Base-by-base conservation (phyloP, 2,329 filamentous ascomycete species). In the Chrysoporthe puriensis region DNA sequence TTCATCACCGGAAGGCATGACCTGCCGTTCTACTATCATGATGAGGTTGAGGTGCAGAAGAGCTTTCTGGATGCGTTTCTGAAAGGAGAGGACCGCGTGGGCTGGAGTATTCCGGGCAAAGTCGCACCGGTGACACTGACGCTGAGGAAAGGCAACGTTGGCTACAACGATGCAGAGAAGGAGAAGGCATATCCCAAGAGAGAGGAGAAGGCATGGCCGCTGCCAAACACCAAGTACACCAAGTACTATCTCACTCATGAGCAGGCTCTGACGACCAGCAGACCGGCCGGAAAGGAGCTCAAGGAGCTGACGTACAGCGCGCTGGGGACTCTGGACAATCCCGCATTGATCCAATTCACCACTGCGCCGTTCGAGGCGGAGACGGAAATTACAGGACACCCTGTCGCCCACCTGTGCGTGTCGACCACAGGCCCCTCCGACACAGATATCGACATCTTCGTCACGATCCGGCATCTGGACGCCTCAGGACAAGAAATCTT, bases 1-100 rank as follows among this genome's bases (percentile, higher is more conserved):
- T 87, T 91, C 74, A 90, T 92, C 73, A 88, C 86, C 0, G 90
- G 90, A 1, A 83, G 90, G 0, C 90, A 93, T 70, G 90, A 92
- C 72, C 80, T 92, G 1, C 90, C 90, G 0, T 92, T 92, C 75
- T 93, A 91, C 77, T 91, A 91, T 74, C 76, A 84, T 1, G 87
- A 91, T 60, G 88, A 91, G 70, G 89, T 91, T 0, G 87, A 90
- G 69, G 72, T 92, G 0, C 90, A 92, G 73, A 83, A 81, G 59
- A 87, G 85, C 71, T 93, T 93, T 75, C 78, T 92, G 0, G 88
- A 91, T 68, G 90, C 90, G 0, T 93, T 93, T 73, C 81, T 93
- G 46, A 92, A 91, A 71, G 87, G 82, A 1, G 83, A 91, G 0
- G 90, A 92, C 72, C 79, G 80, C 0, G 80, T 80, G 0, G 88